These are phyloP conservation scores for Bipolaris gigantea DNA, from an alignment of 2,329 filamentous ascomycete genomes.

Conservation along the genomic window DNA sequence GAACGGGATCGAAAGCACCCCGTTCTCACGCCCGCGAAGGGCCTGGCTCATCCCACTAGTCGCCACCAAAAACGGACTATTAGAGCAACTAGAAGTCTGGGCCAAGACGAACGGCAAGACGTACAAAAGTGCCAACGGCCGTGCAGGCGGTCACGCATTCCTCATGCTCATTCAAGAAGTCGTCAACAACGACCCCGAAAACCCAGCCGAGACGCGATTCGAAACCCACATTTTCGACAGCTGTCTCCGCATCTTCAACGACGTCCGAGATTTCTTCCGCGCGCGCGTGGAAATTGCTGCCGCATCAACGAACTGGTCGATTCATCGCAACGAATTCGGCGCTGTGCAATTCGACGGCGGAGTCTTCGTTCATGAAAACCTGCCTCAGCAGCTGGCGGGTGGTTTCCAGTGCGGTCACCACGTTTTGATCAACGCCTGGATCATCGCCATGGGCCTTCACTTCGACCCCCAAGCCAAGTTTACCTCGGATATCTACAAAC, in stretches of 20 bases:
- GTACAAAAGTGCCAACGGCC: background rate
- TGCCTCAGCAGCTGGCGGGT: background rate
- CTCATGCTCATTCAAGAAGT: background rate
- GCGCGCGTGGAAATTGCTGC: background rate
- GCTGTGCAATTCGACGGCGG: background rate
- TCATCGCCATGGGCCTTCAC: slow-evolving; percentile 28
- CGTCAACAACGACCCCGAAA: background rate
- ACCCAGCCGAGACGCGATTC: background rate
- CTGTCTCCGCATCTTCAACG: background rate
- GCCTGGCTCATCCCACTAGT: slow-evolving; percentile 2
- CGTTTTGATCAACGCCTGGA: slow-evolving; percentile 31
- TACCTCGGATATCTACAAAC: background rate
- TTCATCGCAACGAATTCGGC: background rate
- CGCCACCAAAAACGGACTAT: background rate
- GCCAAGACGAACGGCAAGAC: background rate
- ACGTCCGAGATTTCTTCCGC: background rate
- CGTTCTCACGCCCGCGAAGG: slow-evolving; percentile 1
- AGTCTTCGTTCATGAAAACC: background rate
- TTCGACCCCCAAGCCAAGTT: background rate
- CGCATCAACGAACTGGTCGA: background rate
- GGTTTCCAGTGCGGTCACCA: slow-evolving; percentile 18
- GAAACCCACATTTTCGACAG: background rate
- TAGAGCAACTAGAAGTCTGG: background rate
- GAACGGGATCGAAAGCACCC: background rate
- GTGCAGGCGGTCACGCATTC: background rate